Evolutionary conservation across 179 eudicot species (phyloP), one percentile per base, ranked within the genome.

Genomic region (Patellifolia procumbens): DNA sequence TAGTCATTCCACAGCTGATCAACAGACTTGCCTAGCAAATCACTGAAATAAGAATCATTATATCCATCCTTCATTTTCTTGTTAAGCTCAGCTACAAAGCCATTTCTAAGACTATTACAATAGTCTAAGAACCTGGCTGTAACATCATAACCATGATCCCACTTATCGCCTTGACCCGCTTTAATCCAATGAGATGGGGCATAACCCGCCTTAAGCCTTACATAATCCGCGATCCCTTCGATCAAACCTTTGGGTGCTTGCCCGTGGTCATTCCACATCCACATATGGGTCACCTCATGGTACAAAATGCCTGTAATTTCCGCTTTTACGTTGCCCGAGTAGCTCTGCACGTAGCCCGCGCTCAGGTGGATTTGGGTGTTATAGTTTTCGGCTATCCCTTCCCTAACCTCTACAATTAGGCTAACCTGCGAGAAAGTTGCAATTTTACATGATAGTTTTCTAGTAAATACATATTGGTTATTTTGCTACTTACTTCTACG

Each of bases 31-130:
- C 90, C 91, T 51, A 88, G 58, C 71, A 87, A 63, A 35, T 85
- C 85, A 65, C 34, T 70, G 53, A 90, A 90, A 62, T 42, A 88
- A 24, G 64, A 13, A n/a, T 29, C 73, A 19, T 68, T 77, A 61
- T 85, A 90, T 2, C 85, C 88, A 49, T 49, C 55, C 24, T 70
- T 89, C 94, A 87, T 86, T 77, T 83, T 85, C 69, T 68, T 81
- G 76, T 90, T 90, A 22, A 90, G 84, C 5, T 83, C 49, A 20
- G 86, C 95, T 49, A 90, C 92, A 79, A 90, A 89, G 46, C 94
- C 92, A 24, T 12, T 52, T 60, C 56, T 86, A 49, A 87, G 20
- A 70, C 88, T 49, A 6, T 83, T 56, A 78, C 95, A 89, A 46
- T 89, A 89, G 24, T 85, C 88, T 43, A 89, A 76, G 48, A 90